A percentile compares a stretch with the other conserved stretches of the same genome.
Conservation (phyloP, 2,329 filamentous ascomycete species). For the Fusarium nanum region DNA sequence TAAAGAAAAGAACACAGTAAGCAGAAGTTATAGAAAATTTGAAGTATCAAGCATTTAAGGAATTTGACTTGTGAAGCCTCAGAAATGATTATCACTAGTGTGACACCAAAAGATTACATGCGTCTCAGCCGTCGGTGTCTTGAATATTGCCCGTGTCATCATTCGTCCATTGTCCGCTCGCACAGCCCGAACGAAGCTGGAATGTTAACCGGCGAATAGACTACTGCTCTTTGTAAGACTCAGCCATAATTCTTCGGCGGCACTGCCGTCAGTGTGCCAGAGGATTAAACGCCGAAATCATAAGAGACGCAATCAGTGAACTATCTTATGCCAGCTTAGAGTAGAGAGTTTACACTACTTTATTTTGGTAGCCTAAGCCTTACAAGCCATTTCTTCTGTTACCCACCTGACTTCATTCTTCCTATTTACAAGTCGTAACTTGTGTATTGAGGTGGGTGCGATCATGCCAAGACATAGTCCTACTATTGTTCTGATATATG, state of each 20-base stretch:
- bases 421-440: neutral
- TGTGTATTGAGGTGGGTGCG: neutral
- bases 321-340: too few relatives aligned
- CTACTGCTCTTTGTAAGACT: neutral
- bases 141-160: constrained; percentile 23
- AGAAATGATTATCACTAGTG: neutral
- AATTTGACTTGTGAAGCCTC: neutral
- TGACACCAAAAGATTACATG: neutral
- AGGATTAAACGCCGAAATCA: too few relatives aligned
- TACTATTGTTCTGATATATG: neutral
- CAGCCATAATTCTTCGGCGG: neutral
- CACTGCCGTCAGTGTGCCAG: too few relatives aligned
- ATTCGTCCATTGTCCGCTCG: neutral
- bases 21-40: neutral
- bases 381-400: too few relatives aligned
- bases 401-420: too few relatives aligned
- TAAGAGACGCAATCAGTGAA: too few relatives aligned
- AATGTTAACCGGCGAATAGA: neutral
- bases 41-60: neutral
- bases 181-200: neutral
- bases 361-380: neutral
- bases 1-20: neutral
- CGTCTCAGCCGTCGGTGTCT: constrained; percentile 16
- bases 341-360: too few relatives aligned
- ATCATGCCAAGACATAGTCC: neutral